These are phyloP conservation scores for Pichia kluyveri DNA, from an alignment of 805 yeast genomes.

Conservation along the genomic window DNA sequence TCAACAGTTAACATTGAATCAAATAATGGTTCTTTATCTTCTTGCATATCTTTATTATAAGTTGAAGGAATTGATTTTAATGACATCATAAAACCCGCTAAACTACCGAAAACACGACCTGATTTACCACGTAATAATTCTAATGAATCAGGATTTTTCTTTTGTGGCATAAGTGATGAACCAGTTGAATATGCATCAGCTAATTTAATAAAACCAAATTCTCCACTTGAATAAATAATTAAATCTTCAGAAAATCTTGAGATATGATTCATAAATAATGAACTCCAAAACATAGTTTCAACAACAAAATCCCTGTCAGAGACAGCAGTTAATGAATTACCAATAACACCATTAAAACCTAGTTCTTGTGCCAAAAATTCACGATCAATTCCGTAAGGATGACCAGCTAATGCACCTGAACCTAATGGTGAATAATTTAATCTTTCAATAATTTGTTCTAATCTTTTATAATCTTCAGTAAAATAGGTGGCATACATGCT, in stretches of 20 bases:
- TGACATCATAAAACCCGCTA: slow-evolving; percentile 94
- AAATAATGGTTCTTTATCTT: slow-evolving; percentile 97
- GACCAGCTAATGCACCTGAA: slow-evolving; percentile 97
- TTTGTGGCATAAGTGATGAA: slow-evolving; percentile 97
- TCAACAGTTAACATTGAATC: slow-evolving; percentile 86
- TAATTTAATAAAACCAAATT: slow-evolving; percentile 85
- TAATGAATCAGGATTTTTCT: slow-evolving; percentile 94
- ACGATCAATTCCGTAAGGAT: slow-evolving; percentile 97
- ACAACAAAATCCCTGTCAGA: slow-evolving; percentile 96
- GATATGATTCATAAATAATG: slow-evolving; percentile 90
- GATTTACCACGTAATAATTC: slow-evolving; percentile 94
- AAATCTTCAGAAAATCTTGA: slow-evolving; percentile 93
- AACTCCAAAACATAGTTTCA: slow-evolving; percentile 92
- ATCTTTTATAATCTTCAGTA: slow-evolving; percentile 80
- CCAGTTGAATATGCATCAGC: slow-evolving; percentile 99
- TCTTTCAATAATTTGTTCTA: slow-evolving; percentile 71
- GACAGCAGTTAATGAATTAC: slow-evolving; percentile 94
- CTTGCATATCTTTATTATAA: slow-evolving; percentile 97
- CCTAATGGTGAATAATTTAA: slow-evolving; percentile 90
- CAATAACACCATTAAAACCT: slow-evolving; percentile 80
- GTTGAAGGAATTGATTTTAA: slow-evolving; percentile 96
- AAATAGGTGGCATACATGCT: slow-evolving; percentile 91
- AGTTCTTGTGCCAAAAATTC: slow-evolving; percentile 75
- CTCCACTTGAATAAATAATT: slow-evolving; percentile 94
- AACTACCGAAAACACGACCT: slow-evolving; percentile 93